Conservation (phyloP, 2,329 filamentous ascomycete genomes). For the Didymella segeticola region DNA sequence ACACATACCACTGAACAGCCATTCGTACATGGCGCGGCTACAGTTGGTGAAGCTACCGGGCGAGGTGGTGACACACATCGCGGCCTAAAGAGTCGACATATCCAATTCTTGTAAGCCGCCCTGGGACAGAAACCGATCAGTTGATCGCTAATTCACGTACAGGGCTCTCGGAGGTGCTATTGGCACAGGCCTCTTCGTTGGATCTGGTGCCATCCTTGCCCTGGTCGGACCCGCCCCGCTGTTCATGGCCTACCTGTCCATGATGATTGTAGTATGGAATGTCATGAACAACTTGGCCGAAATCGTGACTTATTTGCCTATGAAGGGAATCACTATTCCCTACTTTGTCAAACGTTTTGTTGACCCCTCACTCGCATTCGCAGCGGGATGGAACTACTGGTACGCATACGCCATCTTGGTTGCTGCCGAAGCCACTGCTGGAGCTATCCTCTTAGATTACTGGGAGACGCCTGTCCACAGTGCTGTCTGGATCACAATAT, state of each 20-base stretch:
- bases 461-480: conserved; percentile 42
- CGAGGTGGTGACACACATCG: conserved; percentile 44
- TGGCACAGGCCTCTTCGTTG: conserved; percentile 47
- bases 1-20: conserved; percentile 29
- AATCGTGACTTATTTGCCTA: conserved; percentile 50
- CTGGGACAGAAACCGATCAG: background rate
- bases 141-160: conserved; percentile 29
- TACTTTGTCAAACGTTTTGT: conserved; percentile 53
- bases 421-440: conserved; percentile 45
- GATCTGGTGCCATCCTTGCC: conserved; percentile 42
- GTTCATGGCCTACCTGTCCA: conserved; percentile 48
- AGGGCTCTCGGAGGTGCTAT: conserved; percentile 68
- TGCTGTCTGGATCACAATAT: conserved; percentile 48
- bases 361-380: conserved; percentile 54
- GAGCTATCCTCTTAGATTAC: conserved; percentile 44
- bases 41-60: conserved; percentile 37
- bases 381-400: conserved; percentile 41
- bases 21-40: conserved; percentile 35
- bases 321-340: conserved; percentile 48
- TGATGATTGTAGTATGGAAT: conserved; percentile 49
- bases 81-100: conserved; percentile 48
- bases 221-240: conserved; percentile 44
- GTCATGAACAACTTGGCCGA: conserved; percentile 52
- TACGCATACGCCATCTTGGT: conserved; percentile 47
- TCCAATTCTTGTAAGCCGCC: conserved; percentile 43